A percentile compares a stretch with the other conserved stretches of the same genome.
These are phyloP conservation scores for Lipomyces starkeyi DNA, from an alignment of 805 yeast species.

Conservation along the genomic window DNA sequence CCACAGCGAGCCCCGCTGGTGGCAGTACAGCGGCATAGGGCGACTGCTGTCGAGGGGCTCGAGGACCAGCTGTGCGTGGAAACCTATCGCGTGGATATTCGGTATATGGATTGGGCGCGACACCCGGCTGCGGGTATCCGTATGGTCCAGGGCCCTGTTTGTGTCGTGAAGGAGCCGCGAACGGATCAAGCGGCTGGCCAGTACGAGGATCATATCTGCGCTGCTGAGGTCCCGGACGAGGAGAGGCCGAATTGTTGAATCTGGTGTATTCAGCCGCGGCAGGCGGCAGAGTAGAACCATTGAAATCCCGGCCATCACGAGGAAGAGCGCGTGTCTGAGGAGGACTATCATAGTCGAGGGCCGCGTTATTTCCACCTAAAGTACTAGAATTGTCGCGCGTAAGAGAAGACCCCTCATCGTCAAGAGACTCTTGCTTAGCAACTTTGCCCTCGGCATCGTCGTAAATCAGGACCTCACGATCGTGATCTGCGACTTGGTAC, in stretches of 20 bases:
- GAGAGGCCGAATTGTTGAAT: not conserved
- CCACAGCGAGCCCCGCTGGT: not conserved
- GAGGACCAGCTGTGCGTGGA: constrained; percentile 15
- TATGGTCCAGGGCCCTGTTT: not conserved
- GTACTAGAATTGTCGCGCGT: constrained; percentile 9
- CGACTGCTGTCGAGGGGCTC: constrained; percentile 8
- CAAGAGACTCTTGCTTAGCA: constrained; percentile 5
- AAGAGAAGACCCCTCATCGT: constrained; percentile 7
- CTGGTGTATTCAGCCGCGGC: not conserved
- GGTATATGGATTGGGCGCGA: not conserved
- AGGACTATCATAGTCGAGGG: constrained; percentile 18
- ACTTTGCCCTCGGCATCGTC: constrained; percentile 26
- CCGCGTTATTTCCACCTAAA: constrained; percentile 14
- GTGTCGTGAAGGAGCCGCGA: not conserved
- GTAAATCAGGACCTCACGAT: constrained; percentile 31
- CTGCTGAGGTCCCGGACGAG: constrained; percentile 8
- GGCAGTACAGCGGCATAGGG: constrained; percentile 25
- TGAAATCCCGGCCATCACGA: not conserved
- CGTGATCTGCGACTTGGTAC: constrained; percentile 5
- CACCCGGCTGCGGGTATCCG: not conserved
- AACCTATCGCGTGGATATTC: constrained; percentile 24
- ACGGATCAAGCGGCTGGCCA: constrained; percentile 2
- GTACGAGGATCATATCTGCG: constrained; percentile 8
- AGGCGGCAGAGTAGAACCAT: not conserved
- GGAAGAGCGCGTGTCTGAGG: not conserved